Conservation (phyloP, 441 rosid genomes). For the Brassica hybrid region DNA sequence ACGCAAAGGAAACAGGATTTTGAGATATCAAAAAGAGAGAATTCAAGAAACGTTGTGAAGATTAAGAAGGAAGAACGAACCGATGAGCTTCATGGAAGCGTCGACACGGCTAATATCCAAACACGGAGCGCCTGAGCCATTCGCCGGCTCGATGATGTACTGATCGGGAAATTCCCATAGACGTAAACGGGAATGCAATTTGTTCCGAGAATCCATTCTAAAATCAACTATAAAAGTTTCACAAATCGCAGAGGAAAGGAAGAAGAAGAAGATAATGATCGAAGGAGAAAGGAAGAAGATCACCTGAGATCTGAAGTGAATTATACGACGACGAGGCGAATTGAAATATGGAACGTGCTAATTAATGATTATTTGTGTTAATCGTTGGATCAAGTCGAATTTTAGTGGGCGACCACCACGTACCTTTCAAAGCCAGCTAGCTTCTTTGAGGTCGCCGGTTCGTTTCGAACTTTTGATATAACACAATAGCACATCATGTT, state of each 20-base stretch:
- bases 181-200: conserved; percentile 75
- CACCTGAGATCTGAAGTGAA: conserved; percentile 38
- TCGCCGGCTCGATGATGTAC: conserved; percentile 80
- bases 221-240: conserved; percentile 5
- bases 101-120: conserved; percentile 66
- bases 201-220: conserved; percentile 72
- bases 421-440: conserved; percentile 30
- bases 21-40: not conserved
- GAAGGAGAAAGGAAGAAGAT: not conserved
- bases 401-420: conserved; percentile 33
- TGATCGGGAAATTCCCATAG: conserved; percentile 94
- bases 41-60: not conserved
- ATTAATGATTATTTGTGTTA: not conserved
- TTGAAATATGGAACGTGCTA: not conserved
- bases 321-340: not conserved
- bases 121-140: conserved; percentile 69
- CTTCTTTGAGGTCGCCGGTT: conserved; percentile 21
- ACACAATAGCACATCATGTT: not conserved
- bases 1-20: not conserved
- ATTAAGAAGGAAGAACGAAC: conserved; percentile 45
- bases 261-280: not conserved
- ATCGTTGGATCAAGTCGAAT: no score
- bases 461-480: not conserved
- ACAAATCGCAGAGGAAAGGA: not conserved
- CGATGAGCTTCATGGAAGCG: conserved; percentile 70